Evolutionary conservation across 1,284 basidiomycete species (phyloP), one percentile per base, ranked within the genome.

Genomic region (Hymenochaete sp.): DNA sequence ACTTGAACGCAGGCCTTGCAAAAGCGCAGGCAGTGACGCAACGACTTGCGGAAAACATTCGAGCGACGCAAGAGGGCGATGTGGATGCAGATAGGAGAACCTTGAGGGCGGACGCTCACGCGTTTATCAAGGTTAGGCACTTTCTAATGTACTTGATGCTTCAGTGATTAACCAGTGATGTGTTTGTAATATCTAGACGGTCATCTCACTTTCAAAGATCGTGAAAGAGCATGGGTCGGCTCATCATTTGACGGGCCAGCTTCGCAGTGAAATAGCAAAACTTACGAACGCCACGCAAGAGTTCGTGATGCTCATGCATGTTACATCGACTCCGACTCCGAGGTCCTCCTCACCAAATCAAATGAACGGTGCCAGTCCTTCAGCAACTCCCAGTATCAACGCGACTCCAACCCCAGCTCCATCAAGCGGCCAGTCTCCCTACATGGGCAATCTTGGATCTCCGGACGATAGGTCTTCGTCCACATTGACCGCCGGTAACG

Each of bases 201-300:
- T 85, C 28, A 76, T 83, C 33, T 72, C 80, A 50, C 57, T 87
- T 41, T 82, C 82, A 13, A 80, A 72, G 55, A 64, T 73, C 11
- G 70, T 85, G 54, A 84, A 82, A 64, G 66, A 66, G 8, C 68
- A 79, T 52, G 72, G 73, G 43, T 66, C 68, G 38, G 64, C 71
- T 6, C 72, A 73, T 52, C 62, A 68, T 11, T 66, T 81, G n/a
- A 73, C 81, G 13, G 61, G 74, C 13, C 63, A 67, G 31, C 63
- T 88, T 40, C 73, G 81, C 45, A 71, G 66, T 40, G 77, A 78
- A 56, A 79, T 88, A 66, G 73, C 81, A 40, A 73, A 75, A 51
- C 69, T 89, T 49, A 83, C 79, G 31, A 82, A 84, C 53, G 73
- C 79, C 21, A 85, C 85, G 7, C 80, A 88, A 60, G 82, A 83